A percentile compares a stretch with the other conserved stretches of the same genome.
Evolutionary conservation across 306 rosid species (phyloP).

Genomic region (Purshia tridentata): DNA sequence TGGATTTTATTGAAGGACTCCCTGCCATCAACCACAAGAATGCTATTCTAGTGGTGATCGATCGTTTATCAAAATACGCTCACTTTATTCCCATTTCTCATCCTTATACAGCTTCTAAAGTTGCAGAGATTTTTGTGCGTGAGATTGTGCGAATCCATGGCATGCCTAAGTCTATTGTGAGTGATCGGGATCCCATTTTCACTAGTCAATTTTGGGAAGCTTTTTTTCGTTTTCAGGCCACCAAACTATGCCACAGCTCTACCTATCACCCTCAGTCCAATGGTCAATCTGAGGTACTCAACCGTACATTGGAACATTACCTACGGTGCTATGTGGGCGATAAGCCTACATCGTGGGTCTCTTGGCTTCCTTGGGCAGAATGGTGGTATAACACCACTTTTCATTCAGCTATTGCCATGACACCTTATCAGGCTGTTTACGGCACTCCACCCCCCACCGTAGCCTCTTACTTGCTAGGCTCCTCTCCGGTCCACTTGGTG

Average conservation of each 20-base stretch:
- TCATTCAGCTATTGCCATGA: background rate
- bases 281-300: background rate
- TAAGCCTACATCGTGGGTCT: background rate
- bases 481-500: too few relatives aligned
- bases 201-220: background rate
- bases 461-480: too few relatives aligned
- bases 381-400: background rate
- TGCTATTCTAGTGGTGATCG: background rate
- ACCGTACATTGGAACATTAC: background rate
- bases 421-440: background rate
- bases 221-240: background rate
- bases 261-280: background rate
- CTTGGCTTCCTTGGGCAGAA: background rate
- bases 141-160: background rate
- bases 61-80: background rate
- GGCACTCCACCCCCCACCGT: background rate
- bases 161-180: background rate
- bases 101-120: background rate
- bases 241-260: background rate
- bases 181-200: background rate
- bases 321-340: background rate
- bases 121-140: background rate
- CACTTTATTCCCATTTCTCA: background rate
- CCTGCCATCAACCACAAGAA: background rate
- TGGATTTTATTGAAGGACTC: background rate